Conservation (phyloP, 192 early-diverging fungal genomes). For the Backusella morwellensis region DNA sequence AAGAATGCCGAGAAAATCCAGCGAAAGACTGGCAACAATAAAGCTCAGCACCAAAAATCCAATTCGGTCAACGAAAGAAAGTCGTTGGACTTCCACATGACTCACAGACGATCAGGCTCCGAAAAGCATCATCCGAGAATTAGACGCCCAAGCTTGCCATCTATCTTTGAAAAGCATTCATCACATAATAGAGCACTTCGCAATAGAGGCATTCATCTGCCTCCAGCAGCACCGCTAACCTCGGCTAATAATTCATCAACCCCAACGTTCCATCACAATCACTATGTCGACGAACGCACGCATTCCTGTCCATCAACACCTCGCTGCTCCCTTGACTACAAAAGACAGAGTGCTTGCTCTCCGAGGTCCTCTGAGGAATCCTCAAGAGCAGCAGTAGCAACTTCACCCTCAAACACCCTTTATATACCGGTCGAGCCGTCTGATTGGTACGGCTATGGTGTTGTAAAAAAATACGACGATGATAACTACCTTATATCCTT, state of each 20-base stretch:
- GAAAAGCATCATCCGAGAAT: background rate
- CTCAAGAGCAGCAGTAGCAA: background rate
- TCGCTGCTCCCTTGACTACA: background rate
- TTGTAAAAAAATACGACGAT: slow-evolving; percentile 11
- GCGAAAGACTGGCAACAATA: background rate
- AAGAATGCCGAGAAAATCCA: background rate
- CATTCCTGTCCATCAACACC: background rate
- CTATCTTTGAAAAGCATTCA: background rate
- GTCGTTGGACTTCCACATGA: background rate
- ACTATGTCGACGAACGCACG: background rate
- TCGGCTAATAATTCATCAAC: background rate
- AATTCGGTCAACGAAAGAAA: background rate
- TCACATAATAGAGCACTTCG: background rate
- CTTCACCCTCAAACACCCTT: background rate
- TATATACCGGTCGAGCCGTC: background rate
- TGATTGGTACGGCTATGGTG: slow-evolving; percentile 19
- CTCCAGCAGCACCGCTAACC: background rate
- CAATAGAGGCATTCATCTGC: background rate
- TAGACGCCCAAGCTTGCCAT: slow-evolving; percentile 29
- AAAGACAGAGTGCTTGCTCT: background rate
- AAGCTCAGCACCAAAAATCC: background rate
- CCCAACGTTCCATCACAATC: background rate
- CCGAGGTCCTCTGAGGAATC: background rate
- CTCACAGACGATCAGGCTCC: background rate
- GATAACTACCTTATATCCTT: slow-evolving; percentile 22